A percentile compares a stretch with the other conserved stretches of the same genome.
Evolutionary conservation across 192 early-diverging fungal genomes (phyloP).

Genomic region (Coemansia sp.): DNA sequence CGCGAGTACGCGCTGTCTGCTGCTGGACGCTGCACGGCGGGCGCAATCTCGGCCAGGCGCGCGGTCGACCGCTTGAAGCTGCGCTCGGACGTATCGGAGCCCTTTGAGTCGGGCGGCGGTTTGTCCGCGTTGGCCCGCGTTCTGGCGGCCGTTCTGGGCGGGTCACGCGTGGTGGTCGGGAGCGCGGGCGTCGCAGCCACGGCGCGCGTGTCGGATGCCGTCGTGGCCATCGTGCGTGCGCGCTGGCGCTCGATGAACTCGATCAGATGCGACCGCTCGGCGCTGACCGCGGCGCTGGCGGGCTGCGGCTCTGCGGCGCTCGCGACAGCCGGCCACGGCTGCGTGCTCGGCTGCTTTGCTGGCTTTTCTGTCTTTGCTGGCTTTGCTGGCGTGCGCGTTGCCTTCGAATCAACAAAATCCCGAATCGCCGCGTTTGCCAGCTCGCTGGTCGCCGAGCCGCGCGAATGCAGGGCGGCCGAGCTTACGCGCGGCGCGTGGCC

Average conservation of each 20-base stretch:
- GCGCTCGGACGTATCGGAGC: slow-evolving; percentile 43
- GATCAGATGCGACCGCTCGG: slow-evolving; percentile 40
- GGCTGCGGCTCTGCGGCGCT: not conserved
- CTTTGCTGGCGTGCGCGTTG: not conserved
- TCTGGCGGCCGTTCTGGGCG: too few species aligned
- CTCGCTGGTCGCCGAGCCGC: slow-evolving; percentile 9
- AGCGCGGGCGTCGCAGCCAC: not conserved
- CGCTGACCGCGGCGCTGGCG: not conserved
- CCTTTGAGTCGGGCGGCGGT: slow-evolving; percentile 8
- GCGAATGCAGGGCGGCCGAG: slow-evolving; percentile 10
- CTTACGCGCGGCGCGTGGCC: slow-evolving; percentile 6
- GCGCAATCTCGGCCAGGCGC: slow-evolving; percentile 35
- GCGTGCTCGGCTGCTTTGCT: too few species aligned
- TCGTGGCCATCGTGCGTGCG: slow-evolving; percentile 11
- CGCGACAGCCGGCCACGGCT: slow-evolving; percentile 2
- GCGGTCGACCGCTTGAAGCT: slow-evolving; percentile 48
- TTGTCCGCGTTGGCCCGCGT: not conserved
- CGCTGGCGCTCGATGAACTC: slow-evolving; percentile 50
- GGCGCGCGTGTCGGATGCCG: not conserved
- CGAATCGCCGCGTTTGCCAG: slow-evolving; percentile 29
- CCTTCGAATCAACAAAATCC: slow-evolving; percentile 24
- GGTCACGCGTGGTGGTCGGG: too few species aligned
- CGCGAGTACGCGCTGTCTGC: not conserved
- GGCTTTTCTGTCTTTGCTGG: not conserved
- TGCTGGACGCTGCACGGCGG: not conserved